Evolutionary conservation across 768 basidiomycete genomes (phyloP).

Genomic region (Clitopilus hobsonii): DNA sequence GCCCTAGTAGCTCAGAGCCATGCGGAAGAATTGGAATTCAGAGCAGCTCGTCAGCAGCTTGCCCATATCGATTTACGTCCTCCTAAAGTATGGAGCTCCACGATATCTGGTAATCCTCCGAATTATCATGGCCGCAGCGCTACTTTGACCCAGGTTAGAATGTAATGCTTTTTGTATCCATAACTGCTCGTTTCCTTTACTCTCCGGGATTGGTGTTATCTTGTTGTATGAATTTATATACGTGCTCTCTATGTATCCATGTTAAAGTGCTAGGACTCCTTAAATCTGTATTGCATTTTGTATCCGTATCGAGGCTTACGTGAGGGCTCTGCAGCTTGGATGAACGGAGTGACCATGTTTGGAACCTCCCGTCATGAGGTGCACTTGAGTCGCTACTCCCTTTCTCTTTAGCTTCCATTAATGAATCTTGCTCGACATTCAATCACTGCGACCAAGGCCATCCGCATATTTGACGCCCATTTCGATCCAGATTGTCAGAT

Average conservation of each 20-base stretch:
- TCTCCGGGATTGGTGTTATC: slow-evolving; percentile 6
- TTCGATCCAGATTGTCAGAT: slow-evolving; percentile 79
- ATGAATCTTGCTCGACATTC: slow-evolving; percentile 89
- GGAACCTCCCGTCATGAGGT: slow-evolving; percentile 1
- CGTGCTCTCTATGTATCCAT: slow-evolving; percentile 9
- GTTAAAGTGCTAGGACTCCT: background rate
- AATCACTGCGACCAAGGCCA: slow-evolving; percentile 70
- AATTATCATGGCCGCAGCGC: background rate
- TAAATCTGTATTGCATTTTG: background rate
- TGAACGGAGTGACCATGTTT: background rate
- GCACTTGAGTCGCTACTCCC: background rate
- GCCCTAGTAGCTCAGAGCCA: slow-evolving; percentile 75
- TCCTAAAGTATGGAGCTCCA: slow-evolving; percentile 71
- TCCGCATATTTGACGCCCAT: slow-evolving; percentile 71
- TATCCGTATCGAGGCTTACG: background rate
- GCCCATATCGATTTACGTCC: slow-evolving; percentile 71
- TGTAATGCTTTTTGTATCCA: background rate
- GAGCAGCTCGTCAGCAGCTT: slow-evolving; percentile 73
- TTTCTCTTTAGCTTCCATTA: slow-evolving; percentile 18
- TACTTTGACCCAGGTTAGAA: background rate
- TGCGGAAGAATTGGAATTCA: slow-evolving; percentile 78
- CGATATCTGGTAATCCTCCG: slow-evolving; percentile 31
- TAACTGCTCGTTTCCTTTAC: background rate
- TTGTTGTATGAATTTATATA: slow-evolving; percentile 6
- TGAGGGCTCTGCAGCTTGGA: background rate